These are phyloP conservation scores for Monosporascus sp. DNA, from an alignment of 2,329 filamentous ascomycete species.

Conservation along the genomic window DNA sequence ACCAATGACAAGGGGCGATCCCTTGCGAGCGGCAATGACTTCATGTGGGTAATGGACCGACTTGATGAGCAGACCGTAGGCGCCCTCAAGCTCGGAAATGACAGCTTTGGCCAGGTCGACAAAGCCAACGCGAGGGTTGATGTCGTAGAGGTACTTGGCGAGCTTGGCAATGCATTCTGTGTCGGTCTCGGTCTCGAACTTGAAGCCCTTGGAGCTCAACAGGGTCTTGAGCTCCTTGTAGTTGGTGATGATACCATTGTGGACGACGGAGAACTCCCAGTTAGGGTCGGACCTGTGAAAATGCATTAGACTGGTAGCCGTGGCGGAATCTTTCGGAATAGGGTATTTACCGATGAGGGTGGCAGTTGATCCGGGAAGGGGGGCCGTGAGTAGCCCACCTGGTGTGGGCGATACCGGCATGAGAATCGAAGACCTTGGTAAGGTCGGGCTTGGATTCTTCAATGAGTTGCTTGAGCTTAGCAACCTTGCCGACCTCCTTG, in stretches of 20 bases:
- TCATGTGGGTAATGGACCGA: slow-evolving; percentile 98
- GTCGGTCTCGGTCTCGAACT: slow-evolving; percentile 98
- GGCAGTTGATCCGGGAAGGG: slow-evolving; percentile 92
- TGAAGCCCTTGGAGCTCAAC: slow-evolving; percentile 89
- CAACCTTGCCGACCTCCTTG: slow-evolving; percentile 99
- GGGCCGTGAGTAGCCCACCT: slow-evolving; percentile 97
- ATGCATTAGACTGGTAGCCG: slow-evolving; percentile 19
- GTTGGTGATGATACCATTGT: slow-evolving; percentile 99
- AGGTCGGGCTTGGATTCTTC: slow-evolving; percentile 77
- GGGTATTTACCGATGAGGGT: slow-evolving; percentile 80
- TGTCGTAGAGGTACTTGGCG: slow-evolving; percentile 95
- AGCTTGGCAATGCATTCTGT: slow-evolving; percentile 99
- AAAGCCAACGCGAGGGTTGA: slow-evolving; percentile 91
- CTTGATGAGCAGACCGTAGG: slow-evolving; percentile 95
- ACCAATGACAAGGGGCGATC: slow-evolving; percentile 93
- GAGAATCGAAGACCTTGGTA: slow-evolving; percentile 92
- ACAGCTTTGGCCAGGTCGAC: slow-evolving; percentile 95
- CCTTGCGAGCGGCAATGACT: slow-evolving; percentile 96
- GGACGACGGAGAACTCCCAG: slow-evolving; percentile 96
- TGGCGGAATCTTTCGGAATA: slow-evolving; percentile 10
- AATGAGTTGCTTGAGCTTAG: slow-evolving; percentile 90
- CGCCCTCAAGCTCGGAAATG: slow-evolving; percentile 96
- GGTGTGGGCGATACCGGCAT: slow-evolving; percentile 97
- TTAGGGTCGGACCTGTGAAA: slow-evolving; percentile 75
- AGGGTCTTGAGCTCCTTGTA: slow-evolving; percentile 99